phyloP scores from a whole-genome alignment of 768 basidiomycete species.

The Calocera viscosa region DNA sequence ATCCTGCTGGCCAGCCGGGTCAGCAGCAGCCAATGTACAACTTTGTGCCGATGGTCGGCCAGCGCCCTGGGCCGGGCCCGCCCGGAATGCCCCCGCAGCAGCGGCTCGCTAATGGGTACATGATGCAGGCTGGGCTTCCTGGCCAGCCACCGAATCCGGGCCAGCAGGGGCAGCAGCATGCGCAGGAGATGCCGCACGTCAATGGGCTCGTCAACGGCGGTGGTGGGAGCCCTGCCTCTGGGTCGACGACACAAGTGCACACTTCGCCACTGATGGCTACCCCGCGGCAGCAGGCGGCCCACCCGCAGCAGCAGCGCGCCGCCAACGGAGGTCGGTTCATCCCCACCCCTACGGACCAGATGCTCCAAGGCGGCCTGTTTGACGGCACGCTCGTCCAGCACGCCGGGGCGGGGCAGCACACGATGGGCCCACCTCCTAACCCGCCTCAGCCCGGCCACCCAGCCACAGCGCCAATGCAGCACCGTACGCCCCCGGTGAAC shows the following conservation, averaged over 20 bases:
- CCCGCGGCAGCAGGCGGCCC: not conserved
- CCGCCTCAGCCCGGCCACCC: not conserved
- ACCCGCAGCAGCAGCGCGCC: not conserved
- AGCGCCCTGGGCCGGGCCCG: not conserved
- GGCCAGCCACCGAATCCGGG: not conserved
- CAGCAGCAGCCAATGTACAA: not conserved
- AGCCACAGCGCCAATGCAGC: not conserved
- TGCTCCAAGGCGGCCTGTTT: slow-evolving; percentile 1
- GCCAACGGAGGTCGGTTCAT: not conserved
- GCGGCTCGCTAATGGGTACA: not conserved
- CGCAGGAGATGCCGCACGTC: slow-evolving; percentile 12
- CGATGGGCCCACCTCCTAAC: not conserved
- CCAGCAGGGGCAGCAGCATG: slow-evolving; percentile 8
- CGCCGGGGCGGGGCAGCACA: not conserved
- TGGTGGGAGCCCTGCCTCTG: not conserved
- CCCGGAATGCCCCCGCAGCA: not conserved
- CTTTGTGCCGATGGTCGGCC: not conserved
- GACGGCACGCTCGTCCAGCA: not conserved
- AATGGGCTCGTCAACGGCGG: not conserved
- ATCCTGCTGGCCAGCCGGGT: not conserved
- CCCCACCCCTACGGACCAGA: slow-evolving; percentile 3
- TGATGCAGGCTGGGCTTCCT: not conserved
- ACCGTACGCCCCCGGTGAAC: not conserved
- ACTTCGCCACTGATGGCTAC: slow-evolving; percentile 9
- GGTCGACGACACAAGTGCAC: not conserved